Evolutionary conservation across 345 rosid species (phyloP), one percentile per base, ranked within the genome.

Genomic region (Syzygium oleosum): DNA sequence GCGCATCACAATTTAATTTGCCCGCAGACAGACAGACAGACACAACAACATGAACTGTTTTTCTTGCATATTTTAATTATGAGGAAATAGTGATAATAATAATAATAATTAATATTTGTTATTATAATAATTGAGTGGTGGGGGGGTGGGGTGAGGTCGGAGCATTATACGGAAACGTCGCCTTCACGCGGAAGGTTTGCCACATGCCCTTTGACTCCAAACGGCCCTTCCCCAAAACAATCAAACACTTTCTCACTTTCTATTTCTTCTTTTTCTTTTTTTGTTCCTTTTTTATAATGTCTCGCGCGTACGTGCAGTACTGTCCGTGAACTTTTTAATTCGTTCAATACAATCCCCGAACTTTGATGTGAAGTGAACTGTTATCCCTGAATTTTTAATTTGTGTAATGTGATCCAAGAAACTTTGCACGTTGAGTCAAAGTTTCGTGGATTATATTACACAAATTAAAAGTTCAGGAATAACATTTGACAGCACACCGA

Each of bases 371-470:
- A 4, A 2, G 9, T 31, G 2, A 0, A 34, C 16, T 31, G 1
- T 17, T 1, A 19, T 34, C 8, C 0, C 5, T 0, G 1, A 16
- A 31, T 4, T 68, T 68, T 68, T 25, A 11, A 0, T 73, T 73
- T 38, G 12, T 61, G 13, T 0, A 34, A 5, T 2, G 0, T 1
- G 7, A 0, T 1, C 1, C 6, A 9, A 0, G 0, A 9, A 34
- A 1, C 0, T 9, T 73, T 73, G 3, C 0, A 34, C 0, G 1
- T 17, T 2, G 3, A 1, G 0, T 4, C 1, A 19, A 6, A 38
- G 0, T 5, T 5, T 0, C 0, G 9, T 0, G 3, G 0, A 13
- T 3, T 6, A 34, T 1, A 31, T 17, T 4, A 0, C 11, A 15
- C 41, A 0, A 15, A 65, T 31, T 65, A 29, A 29, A 65, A 34